Evolutionary conservation across 192 early-diverging fungal genomes (phyloP).

Genomic region (Backusella luteola): DNA sequence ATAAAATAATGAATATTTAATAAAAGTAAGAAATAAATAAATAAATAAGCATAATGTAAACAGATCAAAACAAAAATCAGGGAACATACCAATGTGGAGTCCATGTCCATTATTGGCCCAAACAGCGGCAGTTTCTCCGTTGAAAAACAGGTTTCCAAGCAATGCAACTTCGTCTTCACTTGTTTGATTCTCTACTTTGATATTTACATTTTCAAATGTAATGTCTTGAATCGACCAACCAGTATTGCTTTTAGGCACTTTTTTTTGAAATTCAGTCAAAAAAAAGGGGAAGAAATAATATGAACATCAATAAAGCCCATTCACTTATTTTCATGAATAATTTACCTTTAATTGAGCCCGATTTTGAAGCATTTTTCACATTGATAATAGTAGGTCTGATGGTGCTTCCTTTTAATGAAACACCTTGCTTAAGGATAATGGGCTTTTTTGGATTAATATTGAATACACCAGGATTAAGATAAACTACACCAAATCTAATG

Average conservation of each 20-base stretch:
- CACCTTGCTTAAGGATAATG: slow-evolving; percentile 16
- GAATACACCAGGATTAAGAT: background rate
- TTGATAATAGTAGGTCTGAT: slow-evolving; percentile 16
- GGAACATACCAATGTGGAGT: slow-evolving; percentile 17
- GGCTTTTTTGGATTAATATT: background rate
- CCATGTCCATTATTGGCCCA: background rate
- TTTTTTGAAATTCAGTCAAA: background rate
- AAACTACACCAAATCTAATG: background rate
- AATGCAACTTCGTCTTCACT: slow-evolving; percentile 5
- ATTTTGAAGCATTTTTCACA: background rate
- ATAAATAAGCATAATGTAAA: background rate
- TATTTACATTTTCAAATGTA: slow-evolving; percentile 28
- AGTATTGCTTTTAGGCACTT: slow-evolving; percentile 10
- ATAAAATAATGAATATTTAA: background rate
- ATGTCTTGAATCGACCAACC: slow-evolving; percentile 26
- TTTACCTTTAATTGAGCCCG: slow-evolving; percentile 22
- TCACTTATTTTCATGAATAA: background rate
- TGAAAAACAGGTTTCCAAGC: slow-evolving; percentile 19
- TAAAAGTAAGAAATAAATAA: background rate
- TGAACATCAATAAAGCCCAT: background rate
- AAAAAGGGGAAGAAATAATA: background rate
- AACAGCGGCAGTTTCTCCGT: slow-evolving; percentile 17
- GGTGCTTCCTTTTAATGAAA: slow-evolving; percentile 10
- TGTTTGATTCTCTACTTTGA: slow-evolving; percentile 7
- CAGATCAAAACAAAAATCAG: background rate